phyloP scores from a whole-genome alignment of 2,329 filamentous ascomycete genomes.

The Hymenoscyphus scutula region DNA sequence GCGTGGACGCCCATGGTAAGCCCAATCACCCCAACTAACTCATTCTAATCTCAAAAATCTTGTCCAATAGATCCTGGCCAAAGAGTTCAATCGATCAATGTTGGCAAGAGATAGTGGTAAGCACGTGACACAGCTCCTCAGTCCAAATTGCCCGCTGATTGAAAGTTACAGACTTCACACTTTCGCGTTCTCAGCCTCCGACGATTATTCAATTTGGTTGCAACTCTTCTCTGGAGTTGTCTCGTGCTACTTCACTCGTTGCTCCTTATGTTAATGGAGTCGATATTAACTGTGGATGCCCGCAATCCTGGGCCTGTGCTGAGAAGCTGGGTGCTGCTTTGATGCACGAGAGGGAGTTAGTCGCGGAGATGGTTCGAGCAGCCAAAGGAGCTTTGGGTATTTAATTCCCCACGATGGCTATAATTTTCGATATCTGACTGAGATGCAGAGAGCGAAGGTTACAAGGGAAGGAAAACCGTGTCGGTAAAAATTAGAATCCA shows the following conservation, averaged over 20 bases:
- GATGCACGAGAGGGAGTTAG: conserved; percentile 62
- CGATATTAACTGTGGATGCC: conserved; percentile 71
- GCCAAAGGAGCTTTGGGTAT: conserved; percentile 50
- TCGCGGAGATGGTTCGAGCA: conserved; percentile 62
- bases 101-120: conserved; percentile 59
- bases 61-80: conserved; percentile 52
- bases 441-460: conserved; percentile 44
- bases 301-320: conserved; percentile 69
- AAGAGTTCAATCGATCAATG: conserved; percentile 63
- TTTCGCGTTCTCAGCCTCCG: conserved; percentile 53
- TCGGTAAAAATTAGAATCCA: conserved; percentile 71
- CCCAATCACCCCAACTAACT: not conserved
- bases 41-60: not conserved
- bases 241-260: conserved; percentile 60
- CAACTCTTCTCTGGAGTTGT: conserved; percentile 59
- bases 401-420: not conserved
- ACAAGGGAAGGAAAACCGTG: conserved; percentile 49
- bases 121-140: conserved; percentile 19
- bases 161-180: conserved; percentile 54
- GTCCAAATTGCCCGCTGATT: conserved; percentile 1
- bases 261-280: conserved; percentile 62
- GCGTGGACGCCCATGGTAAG: conserved; percentile 68
- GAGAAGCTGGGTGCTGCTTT: conserved; percentile 67
- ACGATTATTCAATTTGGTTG: conserved; percentile 68
- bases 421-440: not conserved